Conservation (phyloP, 768 basidiomycete genomes). For the Xanthoconium purpureum region DNA sequence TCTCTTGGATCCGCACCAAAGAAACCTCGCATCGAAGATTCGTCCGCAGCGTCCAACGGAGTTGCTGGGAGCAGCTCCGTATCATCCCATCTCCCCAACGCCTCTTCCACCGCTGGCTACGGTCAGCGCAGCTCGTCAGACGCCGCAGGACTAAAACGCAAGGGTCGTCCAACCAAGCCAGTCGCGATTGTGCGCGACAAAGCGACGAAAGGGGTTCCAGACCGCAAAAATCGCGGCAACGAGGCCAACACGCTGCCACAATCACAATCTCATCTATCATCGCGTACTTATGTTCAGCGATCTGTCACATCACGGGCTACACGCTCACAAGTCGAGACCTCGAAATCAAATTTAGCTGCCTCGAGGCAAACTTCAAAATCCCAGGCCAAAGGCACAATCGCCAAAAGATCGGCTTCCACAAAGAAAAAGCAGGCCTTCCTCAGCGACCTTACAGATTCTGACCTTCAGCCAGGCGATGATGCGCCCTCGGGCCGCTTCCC, state of each 20-base stretch:
- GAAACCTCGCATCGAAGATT: constrained; percentile 25
- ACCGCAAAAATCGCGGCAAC: constrained; percentile 28
- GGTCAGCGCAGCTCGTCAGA: constrained; percentile 19
- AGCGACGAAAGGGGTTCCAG: constrained; percentile 14
- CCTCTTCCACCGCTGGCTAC: constrained; percentile 30
- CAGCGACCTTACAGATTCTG: constrained; percentile 22
- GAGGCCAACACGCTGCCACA: constrained; percentile 35
- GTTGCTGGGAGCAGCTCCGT: constrained; percentile 29
- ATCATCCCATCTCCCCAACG: constrained; percentile 5
- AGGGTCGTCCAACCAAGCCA: constrained; percentile 57
- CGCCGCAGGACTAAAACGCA: constrained; percentile 39
- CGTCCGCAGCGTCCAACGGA: constrained; percentile 39
- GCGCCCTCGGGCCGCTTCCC: constrained; percentile 47
- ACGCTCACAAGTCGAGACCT: constrained; percentile 22
- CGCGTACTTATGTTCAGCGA: constrained; percentile 20
- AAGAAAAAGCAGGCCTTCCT: constrained; percentile 16
- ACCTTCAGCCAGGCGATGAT: constrained; percentile 36
- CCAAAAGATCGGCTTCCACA: constrained; percentile 18
- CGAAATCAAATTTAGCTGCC: constrained; percentile 31
- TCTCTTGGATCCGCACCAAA: constrained; percentile 24
- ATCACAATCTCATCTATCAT: constrained; percentile 36
- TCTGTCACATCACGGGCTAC: constrained; percentile 22
- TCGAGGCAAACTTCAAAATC: constrained; percentile 37
- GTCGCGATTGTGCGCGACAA: constrained; percentile 34
- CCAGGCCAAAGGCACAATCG: constrained; percentile 38